These are phyloP conservation scores for Pilatotrama ljubarskyi DNA, from an alignment of 768 basidiomycete species.

Conservation along the genomic window DNA sequence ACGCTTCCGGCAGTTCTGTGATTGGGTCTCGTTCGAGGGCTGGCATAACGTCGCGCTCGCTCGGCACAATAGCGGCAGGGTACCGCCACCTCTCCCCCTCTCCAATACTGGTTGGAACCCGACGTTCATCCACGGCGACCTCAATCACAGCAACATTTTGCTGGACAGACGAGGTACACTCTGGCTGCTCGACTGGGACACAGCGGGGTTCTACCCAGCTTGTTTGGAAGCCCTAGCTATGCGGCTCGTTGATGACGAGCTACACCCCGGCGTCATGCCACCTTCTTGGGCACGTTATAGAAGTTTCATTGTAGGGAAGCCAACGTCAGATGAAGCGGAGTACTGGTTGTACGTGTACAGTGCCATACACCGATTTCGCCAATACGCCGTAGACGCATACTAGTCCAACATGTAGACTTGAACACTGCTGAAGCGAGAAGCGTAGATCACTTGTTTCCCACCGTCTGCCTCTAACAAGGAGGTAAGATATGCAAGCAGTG, in stretches of 20 bases:
- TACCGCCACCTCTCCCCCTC: not conserved
- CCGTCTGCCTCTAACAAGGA: too few species aligned
- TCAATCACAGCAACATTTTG: constrained; percentile 13
- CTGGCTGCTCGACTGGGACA: constrained; percentile 21
- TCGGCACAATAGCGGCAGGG: not conserved
- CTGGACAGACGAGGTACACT: not conserved
- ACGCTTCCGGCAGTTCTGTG: constrained; percentile 11
- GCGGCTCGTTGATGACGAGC: not conserved
- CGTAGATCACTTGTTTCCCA: too few species aligned
- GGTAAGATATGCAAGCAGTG: too few species aligned
- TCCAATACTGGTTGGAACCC: constrained; percentile 2
- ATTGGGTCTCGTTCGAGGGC: constrained; percentile 7
- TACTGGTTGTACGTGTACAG: constrained; percentile 7
- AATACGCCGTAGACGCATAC: not conserved
- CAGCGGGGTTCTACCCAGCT: constrained; percentile 16
- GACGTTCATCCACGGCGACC: constrained; percentile 18
- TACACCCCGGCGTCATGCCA: not conserved
- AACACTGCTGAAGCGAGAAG: too few species aligned
- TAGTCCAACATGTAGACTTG: too few species aligned
- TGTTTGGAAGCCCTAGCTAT: constrained; percentile 6
- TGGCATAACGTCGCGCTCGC: not conserved
- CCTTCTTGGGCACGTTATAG: constrained; percentile 2
- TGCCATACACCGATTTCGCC: constrained; percentile 4
- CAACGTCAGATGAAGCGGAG: not conserved
- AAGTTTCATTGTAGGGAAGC: constrained; percentile 9